Conservation (phyloP, 2,329 filamentous ascomycete genomes). For the Aureobasidium mangrovei region DNA sequence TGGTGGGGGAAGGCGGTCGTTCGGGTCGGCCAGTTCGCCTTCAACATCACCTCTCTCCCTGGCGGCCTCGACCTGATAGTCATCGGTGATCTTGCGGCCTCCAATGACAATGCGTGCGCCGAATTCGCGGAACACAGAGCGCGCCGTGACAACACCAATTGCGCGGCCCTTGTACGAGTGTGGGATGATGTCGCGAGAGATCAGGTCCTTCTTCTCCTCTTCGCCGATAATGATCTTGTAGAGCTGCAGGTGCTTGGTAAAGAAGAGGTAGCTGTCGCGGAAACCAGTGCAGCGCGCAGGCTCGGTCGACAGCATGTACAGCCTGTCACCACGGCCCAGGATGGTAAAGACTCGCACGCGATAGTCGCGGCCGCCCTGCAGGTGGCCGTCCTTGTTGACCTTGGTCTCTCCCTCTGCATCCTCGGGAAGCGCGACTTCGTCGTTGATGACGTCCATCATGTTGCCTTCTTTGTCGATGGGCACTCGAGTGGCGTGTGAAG, state of each 20-base stretch:
- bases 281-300: constrained; percentile 95
- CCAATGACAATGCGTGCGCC: constrained; percentile 90
- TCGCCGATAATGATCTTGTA: constrained; percentile 98
- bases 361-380: constrained; percentile 81
- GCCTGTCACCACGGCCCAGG: constrained; percentile 66
- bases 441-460: constrained; percentile 78
- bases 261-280: constrained; percentile 96
- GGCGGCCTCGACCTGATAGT: constrained; percentile 74
- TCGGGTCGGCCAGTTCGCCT: constrained; percentile 84
- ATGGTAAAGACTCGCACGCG: constrained; percentile 93
- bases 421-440: constrained; percentile 82
- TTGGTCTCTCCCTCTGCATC: constrained; percentile 86
- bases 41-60: constrained; percentile 71
- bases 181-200: constrained; percentile 88
- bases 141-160: constrained; percentile 91
- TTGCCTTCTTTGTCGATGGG: constrained; percentile 91
- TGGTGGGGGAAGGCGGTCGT: constrained; percentile 65
- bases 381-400: constrained; percentile 79
- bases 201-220: constrained; percentile 93
- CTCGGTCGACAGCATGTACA: constrained; percentile 98
- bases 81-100: constrained; percentile 75
- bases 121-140: constrained; percentile 95
- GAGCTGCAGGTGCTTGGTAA: constrained; percentile 92
- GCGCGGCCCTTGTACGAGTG: constrained; percentile 97
- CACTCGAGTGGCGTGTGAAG: constrained; percentile 70